phyloP scores from a whole-genome alignment of 129 eudicot genomes.

The Flaveria trinervia region DNA sequence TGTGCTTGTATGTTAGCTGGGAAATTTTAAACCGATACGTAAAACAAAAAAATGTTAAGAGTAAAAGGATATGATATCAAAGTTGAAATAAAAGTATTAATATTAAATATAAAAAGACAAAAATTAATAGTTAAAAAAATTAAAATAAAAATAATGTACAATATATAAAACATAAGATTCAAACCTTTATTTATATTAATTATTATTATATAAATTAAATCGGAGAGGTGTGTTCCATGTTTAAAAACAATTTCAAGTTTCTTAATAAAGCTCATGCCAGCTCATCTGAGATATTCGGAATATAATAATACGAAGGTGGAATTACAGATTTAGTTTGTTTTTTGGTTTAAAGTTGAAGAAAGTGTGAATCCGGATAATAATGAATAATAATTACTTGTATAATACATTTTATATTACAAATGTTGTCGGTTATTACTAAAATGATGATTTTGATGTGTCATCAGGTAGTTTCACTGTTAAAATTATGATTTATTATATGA shows the following conservation, averaged over 20 bases:
- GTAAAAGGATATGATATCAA: too few species aligned
- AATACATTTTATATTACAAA: not conserved
- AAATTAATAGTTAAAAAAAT: too few species aligned
- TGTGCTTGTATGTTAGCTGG: too few species aligned
- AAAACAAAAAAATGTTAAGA: too few species aligned
- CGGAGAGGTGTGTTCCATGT: not conserved
- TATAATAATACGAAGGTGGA: conserved; percentile 26
- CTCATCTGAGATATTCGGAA: conserved; percentile 53
- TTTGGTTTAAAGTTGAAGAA: conserved; percentile 31
- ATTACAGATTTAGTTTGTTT: conserved; percentile 30
- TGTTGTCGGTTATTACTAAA: conserved; percentile 15
- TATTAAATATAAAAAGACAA: too few species aligned
- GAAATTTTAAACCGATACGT: too few species aligned
- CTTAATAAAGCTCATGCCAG: conserved; percentile 44
- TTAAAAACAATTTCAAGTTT: not conserved
- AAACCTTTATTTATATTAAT: too few species aligned
- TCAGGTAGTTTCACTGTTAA: not conserved
- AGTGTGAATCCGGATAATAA: conserved; percentile 35
- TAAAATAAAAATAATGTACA: too few species aligned
- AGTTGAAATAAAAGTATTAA: too few species aligned
- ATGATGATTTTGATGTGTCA: not conserved
- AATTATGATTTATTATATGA: too few species aligned
- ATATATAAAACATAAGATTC: too few species aligned
- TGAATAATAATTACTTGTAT: conserved; percentile 5
- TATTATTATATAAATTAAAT: too few species aligned